Evolutionary conservation across 805 yeast genomes (phyloP).

Genomic region (Suhomyces vadensis): DNA sequence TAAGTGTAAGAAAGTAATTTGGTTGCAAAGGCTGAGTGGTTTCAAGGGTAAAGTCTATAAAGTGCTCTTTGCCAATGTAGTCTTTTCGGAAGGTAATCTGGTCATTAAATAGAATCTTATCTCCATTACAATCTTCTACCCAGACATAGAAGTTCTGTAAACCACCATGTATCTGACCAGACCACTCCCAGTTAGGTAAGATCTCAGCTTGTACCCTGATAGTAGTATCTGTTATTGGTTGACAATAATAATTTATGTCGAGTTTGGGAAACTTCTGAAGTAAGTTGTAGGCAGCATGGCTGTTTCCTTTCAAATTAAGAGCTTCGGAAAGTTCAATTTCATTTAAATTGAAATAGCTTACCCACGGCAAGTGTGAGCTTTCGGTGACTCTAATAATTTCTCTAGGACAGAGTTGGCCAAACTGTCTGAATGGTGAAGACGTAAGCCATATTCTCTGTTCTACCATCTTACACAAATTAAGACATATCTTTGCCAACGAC

Average conservation of each 20-base stretch:
- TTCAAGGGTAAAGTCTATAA: constrained; percentile 66
- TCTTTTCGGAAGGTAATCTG: constrained; percentile 51
- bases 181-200: constrained; percentile 80
- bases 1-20: constrained; percentile 65
- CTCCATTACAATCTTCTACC: constrained; percentile 86
- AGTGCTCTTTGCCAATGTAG: constrained; percentile 53
- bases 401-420: constrained; percentile 59
- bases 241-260: constrained; percentile 56
- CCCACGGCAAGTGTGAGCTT: constrained; percentile 80
- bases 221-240: constrained; percentile 75
- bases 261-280: constrained; percentile 75
- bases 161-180: constrained; percentile 57
- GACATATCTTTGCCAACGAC: constrained; percentile 50
- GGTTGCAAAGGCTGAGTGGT: constrained; percentile 61
- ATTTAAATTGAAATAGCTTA: constrained; percentile 66
- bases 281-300: constrained; percentile 57
- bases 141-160: constrained; percentile 67
- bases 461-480: constrained; percentile 76
- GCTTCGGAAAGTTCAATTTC: constrained; percentile 84
- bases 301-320: constrained; percentile 67
- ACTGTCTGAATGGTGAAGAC: constrained; percentile 84
- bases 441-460: constrained; percentile 83
- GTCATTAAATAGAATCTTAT: constrained; percentile 62
- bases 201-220: constrained; percentile 66
- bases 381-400: constrained; percentile 77